These are phyloP conservation scores for Podila verticillata DNA, from an alignment of 192 early-diverging fungal genomes.

Conservation along the genomic window DNA sequence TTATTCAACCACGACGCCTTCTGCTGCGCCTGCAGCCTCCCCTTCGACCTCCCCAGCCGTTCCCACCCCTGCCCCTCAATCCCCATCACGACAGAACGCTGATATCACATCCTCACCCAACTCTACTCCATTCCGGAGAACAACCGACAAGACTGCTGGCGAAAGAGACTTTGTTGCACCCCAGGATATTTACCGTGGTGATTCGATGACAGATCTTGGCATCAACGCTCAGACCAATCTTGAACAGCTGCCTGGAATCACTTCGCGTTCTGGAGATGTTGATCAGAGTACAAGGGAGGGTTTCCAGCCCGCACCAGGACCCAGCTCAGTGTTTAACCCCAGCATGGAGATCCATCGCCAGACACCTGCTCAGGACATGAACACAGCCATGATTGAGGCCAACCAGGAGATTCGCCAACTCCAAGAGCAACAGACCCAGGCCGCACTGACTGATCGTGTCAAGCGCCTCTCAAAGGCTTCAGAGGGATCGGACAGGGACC, in stretches of 20 bases:
- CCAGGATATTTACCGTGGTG: constrained; percentile 26
- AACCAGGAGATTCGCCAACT: constrained; percentile 40
- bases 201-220: not conserved
- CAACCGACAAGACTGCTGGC: constrained; percentile 32
- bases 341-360: constrained; percentile 34
- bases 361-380: constrained; percentile 39
- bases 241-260: constrained; percentile 10
- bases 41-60: not conserved
- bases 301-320: constrained; percentile 6
- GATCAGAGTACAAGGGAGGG: constrained; percentile 14
- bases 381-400: constrained; percentile 26
- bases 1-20: not conserved
- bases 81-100: not conserved
- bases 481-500: constrained; percentile 42
- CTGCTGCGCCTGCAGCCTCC: not conserved
- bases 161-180: constrained; percentile 13
- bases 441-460: constrained; percentile 40
- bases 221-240: constrained; percentile 6
- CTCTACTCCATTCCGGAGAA: not conserved
- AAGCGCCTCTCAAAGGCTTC: constrained; percentile 46
- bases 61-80: constrained; percentile 5
- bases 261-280: constrained; percentile 20
- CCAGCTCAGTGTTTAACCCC: constrained; percentile 1
- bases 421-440: constrained; percentile 34
- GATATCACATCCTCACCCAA: not conserved